Percentiles rank a stretch among this genome's conserved stretches.
Evolutionary conservation across 176 grass and related monocot species (phyloP).

Genomic region (Thalia dealbata): DNA sequence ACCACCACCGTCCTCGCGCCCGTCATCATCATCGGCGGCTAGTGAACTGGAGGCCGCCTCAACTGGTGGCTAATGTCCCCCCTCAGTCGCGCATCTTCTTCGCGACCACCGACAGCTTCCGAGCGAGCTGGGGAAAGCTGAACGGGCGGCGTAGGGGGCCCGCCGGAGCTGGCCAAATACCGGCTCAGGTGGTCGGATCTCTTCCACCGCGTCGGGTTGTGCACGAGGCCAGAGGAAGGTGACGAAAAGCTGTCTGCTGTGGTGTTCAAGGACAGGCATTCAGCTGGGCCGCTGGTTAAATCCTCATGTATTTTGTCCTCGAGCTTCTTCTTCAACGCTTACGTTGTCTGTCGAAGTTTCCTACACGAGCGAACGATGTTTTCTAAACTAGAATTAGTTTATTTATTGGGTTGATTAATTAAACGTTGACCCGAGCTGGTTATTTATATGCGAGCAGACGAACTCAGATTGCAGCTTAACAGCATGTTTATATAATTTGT

Average conservation of each 20-base stretch:
- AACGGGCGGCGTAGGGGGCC: slow-evolving; percentile 21
- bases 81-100: slow-evolving; percentile 70
- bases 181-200: slow-evolving; percentile 61
- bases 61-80: slow-evolving; percentile 30
- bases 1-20: slow-evolving; percentile 75
- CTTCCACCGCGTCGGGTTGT: slow-evolving; percentile 59
- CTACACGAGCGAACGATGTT: no score
- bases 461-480: no score
- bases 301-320: no score
- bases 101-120: slow-evolving; percentile 84
- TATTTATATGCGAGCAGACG: no score
- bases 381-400: no score
- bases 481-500: no score
- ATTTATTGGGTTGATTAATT: no score
- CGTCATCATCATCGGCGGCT: slow-evolving; percentile 60
- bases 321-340: no score
- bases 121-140: slow-evolving; percentile 33
- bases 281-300: no score
- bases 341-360: no score
- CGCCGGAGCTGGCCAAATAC: slow-evolving; percentile 34
- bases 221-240: slow-evolving; percentile 57
- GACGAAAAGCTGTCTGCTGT: slow-evolving; percentile 70
- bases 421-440: no score
- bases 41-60: slow-evolving; percentile 31
- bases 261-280: slow-evolving; percentile 49